phyloP scores from a whole-genome alignment of 192 early-diverging fungal genomes.

The Gryganskiella cystojenkinii region DNA sequence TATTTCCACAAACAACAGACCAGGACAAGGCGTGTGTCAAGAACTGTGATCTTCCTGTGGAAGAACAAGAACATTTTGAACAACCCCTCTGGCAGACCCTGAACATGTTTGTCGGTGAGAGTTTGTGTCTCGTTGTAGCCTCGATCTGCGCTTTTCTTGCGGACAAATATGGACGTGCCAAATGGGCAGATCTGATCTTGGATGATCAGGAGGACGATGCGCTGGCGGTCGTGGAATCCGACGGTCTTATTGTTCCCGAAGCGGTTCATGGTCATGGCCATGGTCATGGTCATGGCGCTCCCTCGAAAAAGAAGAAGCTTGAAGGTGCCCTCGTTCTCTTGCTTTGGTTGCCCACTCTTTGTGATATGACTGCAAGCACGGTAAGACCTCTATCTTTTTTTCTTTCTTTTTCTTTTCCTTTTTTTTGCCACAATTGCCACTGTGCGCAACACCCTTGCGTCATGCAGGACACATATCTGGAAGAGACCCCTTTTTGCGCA shows the following conservation, averaged over 20 bases:
- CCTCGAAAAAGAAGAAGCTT: slow-evolving; percentile 53
- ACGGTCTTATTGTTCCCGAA: slow-evolving; percentile 47
- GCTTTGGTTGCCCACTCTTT: slow-evolving; percentile 85
- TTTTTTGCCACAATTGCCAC: background rate
- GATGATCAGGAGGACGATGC: slow-evolving; percentile 23
- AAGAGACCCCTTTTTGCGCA: too few species aligned
- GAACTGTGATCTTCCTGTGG: slow-evolving; percentile 83
- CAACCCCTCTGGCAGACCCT: slow-evolving; percentile 99
- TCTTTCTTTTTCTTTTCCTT: background rate
- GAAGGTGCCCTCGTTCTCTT: slow-evolving; percentile 66
- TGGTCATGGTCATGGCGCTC: slow-evolving; percentile 12
- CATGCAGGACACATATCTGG: background rate
- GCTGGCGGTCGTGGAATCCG: slow-evolving; percentile 51
- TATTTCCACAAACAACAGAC: slow-evolving; percentile 73
- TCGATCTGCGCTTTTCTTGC: slow-evolving; percentile 56
- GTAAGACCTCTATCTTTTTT: slow-evolving; percentile 40
- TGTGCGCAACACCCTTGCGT: background rate
- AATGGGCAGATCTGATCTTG: slow-evolving; percentile 31
- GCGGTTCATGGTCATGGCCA: slow-evolving; percentile 19
- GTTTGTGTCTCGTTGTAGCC: slow-evolving; percentile 78
- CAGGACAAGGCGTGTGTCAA: slow-evolving; percentile 94
- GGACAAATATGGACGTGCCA: slow-evolving; percentile 31
- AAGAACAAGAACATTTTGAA: slow-evolving; percentile 82
- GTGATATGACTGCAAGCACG: slow-evolving; percentile 83
- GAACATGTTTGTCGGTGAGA: slow-evolving; percentile 97